Evolutionary conservation across 176 grass and related monocot genomes (phyloP), one percentile per base, ranked within the genome.

Genomic region (Oryza glumipatula): DNA sequence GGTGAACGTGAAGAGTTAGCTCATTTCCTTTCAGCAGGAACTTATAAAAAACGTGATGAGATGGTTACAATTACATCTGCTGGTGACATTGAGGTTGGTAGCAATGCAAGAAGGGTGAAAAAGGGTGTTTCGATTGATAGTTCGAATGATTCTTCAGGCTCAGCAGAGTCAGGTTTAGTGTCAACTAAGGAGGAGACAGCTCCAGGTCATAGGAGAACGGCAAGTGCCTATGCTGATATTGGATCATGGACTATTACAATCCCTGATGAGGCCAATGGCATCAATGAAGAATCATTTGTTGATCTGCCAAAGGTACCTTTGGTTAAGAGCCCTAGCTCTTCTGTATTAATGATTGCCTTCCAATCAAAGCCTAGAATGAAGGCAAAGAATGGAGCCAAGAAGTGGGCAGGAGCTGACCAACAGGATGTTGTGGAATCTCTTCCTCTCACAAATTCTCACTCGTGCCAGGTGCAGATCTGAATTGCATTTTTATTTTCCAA

Each of bases 221-320:
- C 86, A 38, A 93, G 91, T 69, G 88, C 73, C 51, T 70, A 74
- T 90, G 88, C 84, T 82, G 85, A 88, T 82, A 85, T 88, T 78
- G 85, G 82, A 46, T 76, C 82, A 1, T 93, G 88, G 85, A 85
- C 61, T 48, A 88, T 93, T 76, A 74, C 65, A 35, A 80, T 90
- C 46, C 82, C 73, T 19, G 84, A 77, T 74, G 84, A 89, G 70
- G 67, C 80, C 76, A 85, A 88, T 68, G 85, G 84, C 45, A 79
- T 88, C 7, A 73, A 73, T 75, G 88, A 83, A 72, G 82, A 61
- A 81, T 90, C 91, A 51, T 90, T 68, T 52, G 68, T 83, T 44
- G 91, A 90, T 77, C 46, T 73, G 11, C 61, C 75, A 54, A 90
- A 86, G 68, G 12, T 65, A 11, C 77, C 68, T 21, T 56, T 89